phyloP scores from a whole-genome alignment of 495 filamentous ascomycete genomes.

The Hapsidospora chrysogenum region DNA sequence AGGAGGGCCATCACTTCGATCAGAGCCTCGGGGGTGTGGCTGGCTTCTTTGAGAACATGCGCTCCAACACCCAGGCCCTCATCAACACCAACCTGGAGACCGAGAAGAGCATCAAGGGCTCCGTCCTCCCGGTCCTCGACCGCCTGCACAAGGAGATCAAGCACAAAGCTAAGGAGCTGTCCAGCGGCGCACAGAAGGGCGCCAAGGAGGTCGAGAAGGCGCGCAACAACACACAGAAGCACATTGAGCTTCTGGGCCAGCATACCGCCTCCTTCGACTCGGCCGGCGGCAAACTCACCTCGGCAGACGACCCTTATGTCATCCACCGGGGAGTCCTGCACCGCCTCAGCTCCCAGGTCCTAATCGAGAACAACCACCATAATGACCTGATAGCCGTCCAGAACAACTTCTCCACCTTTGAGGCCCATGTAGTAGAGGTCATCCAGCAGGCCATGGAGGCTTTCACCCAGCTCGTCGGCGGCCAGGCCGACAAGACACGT shows the following conservation, averaged over 20 bases:
- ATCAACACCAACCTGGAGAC: conserved; percentile 75
- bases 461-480: conserved; percentile 59
- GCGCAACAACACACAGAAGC: conserved; percentile 72
- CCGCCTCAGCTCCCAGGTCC: conserved; percentile 75
- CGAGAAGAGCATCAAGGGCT: conserved; percentile 69
- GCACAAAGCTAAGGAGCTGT: conserved; percentile 78
- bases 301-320: conserved; percentile 73
- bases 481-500: conserved; percentile 66
- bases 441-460: conserved; percentile 65
- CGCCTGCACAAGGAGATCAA: conserved; percentile 92
- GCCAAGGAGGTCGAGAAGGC: conserved; percentile 86
- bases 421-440: conserved; percentile 68
- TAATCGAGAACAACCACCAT: conserved; percentile 87
- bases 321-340: conserved; percentile 65
- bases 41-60: conserved; percentile 82
- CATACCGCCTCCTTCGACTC: conserved; percentile 62
- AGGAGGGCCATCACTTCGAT: conserved; percentile 81
- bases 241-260: conserved; percentile 85
- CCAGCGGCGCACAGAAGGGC: conserved; percentile 65
- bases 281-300: conserved; percentile 44
- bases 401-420: conserved; percentile 74
- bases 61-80: conserved; percentile 78
- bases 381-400: conserved; percentile 82
- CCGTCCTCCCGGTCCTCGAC: conserved; percentile 73
- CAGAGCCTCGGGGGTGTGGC: conserved; percentile 70